Percentiles rank a stretch among this genome's conserved stretches.
Conservation (phyloP, 2,329 filamentous ascomycete species). For the Chaetothyriales sp. region DNA sequence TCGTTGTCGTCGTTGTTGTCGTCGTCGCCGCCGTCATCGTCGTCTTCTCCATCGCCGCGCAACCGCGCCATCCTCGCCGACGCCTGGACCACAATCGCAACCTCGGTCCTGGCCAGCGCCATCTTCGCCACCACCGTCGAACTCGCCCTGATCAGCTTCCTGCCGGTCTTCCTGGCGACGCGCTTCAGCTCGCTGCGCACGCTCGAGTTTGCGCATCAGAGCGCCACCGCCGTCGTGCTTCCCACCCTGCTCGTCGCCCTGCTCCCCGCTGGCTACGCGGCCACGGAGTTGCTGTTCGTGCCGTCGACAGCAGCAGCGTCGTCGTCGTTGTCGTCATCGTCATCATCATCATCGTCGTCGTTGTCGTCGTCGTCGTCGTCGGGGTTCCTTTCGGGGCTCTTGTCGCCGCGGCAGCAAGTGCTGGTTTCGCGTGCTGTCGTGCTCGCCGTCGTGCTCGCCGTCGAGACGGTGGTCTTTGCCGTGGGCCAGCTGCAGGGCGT, state of each 20-base stretch:
- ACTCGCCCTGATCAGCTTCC: slow-evolving; percentile 52
- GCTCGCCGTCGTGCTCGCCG: slow-evolving; percentile 32
- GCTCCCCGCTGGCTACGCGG: slow-evolving; percentile 57
- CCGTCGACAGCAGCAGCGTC: slow-evolving; percentile 30
- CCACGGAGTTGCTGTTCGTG: slow-evolving; percentile 61
- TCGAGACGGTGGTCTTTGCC: slow-evolving; percentile 51
- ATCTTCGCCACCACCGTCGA: slow-evolving; percentile 66
- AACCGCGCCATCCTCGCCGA: slow-evolving; percentile 56
- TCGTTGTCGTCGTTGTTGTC: slow-evolving; percentile 18
- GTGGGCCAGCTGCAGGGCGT: slow-evolving; percentile 56
- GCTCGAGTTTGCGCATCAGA: slow-evolving; percentile 53
- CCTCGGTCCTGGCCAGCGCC: slow-evolving; percentile 52
- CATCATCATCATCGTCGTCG: slow-evolving; percentile 22
- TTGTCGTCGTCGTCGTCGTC: slow-evolving; percentile 26
- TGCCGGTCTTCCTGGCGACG: slow-evolving; percentile 58
- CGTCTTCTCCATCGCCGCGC: slow-evolving; percentile 28
- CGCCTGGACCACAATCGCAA: slow-evolving; percentile 47
- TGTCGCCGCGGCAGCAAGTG: slow-evolving; percentile 46
- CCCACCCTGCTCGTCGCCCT: slow-evolving; percentile 37
- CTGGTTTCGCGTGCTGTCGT: slow-evolving; percentile 49
- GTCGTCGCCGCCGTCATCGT: slow-evolving; percentile 1
- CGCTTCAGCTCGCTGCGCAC: slow-evolving; percentile 62
- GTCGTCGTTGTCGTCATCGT: slow-evolving; percentile 18
- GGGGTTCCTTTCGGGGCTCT: slow-evolving; percentile 44
- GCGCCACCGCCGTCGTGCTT: slow-evolving; percentile 36